Conservation (phyloP, 2,329 filamentous ascomycete genomes). For the Knufia fluminis region DNA sequence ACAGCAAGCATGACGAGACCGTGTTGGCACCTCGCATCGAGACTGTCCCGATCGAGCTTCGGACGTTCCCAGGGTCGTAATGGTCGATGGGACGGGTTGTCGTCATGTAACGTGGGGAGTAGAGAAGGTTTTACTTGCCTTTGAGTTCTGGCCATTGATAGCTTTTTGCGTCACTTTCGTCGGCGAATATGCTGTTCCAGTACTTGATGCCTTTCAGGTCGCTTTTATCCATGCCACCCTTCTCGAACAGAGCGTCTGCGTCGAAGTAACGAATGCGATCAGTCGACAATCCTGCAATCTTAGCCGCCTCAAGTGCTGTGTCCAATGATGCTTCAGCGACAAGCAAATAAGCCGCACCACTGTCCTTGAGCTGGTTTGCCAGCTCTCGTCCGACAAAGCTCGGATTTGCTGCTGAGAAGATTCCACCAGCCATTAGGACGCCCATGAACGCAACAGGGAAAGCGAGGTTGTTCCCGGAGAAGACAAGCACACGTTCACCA, state of each 20-base stretch:
- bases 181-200: constrained; percentile 18
- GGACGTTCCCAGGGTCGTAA: not conserved
- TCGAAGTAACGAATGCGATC: constrained; percentile 22
- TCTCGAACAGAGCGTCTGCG: constrained; percentile 13
- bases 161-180: constrained; percentile 16
- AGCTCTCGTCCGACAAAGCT: constrained; percentile 59
- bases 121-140: constrained; percentile 14
- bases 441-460: constrained; percentile 60
- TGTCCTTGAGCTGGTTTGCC: constrained; percentile 61
- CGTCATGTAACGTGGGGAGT: too few species aligned
- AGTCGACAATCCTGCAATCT: constrained; percentile 14
- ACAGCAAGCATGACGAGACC: not conserved
- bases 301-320: constrained; percentile 20
- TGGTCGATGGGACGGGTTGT: constrained; percentile 35
- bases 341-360: constrained; percentile 55
- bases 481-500: constrained; percentile 62
- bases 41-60: too few species aligned
- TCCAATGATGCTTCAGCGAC: constrained; percentile 30
- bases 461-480: constrained; percentile 60
- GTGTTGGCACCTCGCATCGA: too few species aligned
- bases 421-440: constrained; percentile 60
- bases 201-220: constrained; percentile 14
- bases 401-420: constrained; percentile 65
- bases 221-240: not conserved
- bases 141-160: constrained; percentile 21